Conservation (phyloP, 345 rosid genomes). For the Nasturtium officinale region DNA sequence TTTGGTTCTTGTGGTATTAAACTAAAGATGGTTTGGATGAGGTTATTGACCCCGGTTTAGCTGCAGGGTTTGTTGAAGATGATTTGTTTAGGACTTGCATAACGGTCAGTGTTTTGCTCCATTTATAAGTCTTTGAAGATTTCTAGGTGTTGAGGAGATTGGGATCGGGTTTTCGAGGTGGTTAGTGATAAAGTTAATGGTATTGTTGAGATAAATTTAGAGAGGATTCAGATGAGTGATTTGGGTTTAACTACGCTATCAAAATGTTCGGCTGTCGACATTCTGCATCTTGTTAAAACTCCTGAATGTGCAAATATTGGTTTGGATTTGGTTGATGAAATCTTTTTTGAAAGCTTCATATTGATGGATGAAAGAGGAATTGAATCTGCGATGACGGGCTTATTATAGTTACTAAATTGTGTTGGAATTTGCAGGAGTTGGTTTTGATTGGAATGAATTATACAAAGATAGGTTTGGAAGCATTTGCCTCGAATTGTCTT, state of each 20-base stretch:
- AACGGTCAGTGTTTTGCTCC: slow-evolving; percentile 83
- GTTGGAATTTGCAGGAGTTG: slow-evolving; percentile 70
- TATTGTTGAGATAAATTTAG: slow-evolving; percentile 70
- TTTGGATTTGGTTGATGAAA: slow-evolving; percentile 52
- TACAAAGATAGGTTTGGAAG: slow-evolving; percentile 59
- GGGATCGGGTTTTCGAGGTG: slow-evolving; percentile 65
- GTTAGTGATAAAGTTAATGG: slow-evolving; percentile 48
- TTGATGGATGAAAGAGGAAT: slow-evolving; percentile 52
- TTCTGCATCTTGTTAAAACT: slow-evolving; percentile 73
- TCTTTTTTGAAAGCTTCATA: slow-evolving; percentile 53
- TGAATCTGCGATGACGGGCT: slow-evolving; percentile 73
- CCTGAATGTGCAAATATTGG: slow-evolving; percentile 69
- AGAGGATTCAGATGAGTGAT: slow-evolving; percentile 72
- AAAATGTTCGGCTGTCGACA: slow-evolving; percentile 62
- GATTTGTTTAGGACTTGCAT: slow-evolving; percentile 71
- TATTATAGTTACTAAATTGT: slow-evolving; percentile 55
- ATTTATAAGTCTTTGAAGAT: slow-evolving; percentile 54
- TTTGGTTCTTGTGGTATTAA: background rate
- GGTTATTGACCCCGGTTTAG: slow-evolving; percentile 55
- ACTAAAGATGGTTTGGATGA: background rate
- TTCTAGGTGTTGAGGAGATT: slow-evolving; percentile 45
- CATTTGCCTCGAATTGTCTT: slow-evolving; percentile 62
- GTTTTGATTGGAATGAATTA: slow-evolving; percentile 74
- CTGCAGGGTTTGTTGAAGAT: slow-evolving; percentile 55
- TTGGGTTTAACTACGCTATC: slow-evolving; percentile 58